Conservation (phyloP, 805 yeast species). For the Blastobotrys parvus region DNA sequence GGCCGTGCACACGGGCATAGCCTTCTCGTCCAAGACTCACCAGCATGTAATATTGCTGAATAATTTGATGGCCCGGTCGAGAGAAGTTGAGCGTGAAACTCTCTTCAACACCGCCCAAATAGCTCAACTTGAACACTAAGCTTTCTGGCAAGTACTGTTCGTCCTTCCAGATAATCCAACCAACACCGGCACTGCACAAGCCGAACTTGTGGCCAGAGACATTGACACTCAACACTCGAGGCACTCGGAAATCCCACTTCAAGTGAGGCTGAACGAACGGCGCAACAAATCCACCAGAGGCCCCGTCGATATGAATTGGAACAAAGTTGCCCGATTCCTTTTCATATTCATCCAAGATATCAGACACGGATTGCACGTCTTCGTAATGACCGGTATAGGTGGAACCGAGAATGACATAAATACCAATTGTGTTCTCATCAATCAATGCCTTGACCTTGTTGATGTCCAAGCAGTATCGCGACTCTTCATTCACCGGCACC, state of each 20-base stretch:
- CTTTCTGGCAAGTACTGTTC: constrained; percentile 55
- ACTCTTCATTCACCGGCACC: constrained; percentile 52
- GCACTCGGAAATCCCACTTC: constrained; percentile 75
- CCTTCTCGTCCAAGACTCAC: constrained; percentile 65
- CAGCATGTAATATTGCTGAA: constrained; percentile 80
- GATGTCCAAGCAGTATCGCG: constrained; percentile 59
- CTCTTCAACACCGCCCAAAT: constrained; percentile 83
- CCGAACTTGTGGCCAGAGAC: constrained; percentile 94
- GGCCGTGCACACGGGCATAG: constrained; percentile 51
- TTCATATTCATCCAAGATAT: constrained; percentile 64
- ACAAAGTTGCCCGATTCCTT: constrained; percentile 55
- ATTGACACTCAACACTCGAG: constrained; percentile 76
- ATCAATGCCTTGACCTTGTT: constrained; percentile 50
- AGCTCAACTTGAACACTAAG: constrained; percentile 68
- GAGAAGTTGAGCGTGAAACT: constrained; percentile 83
- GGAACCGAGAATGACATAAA: constrained; percentile 80
- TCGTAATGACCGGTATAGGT: constrained; percentile 93
- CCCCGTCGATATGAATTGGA: constrained; percentile 91
- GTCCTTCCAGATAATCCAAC: constrained; percentile 85
- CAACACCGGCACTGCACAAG: constrained; percentile 80
- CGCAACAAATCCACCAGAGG: constrained; percentile 83
- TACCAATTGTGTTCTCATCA: constrained; percentile 91
- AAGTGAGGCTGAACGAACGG: constrained; percentile 72
- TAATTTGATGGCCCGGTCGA: constrained; percentile 85
- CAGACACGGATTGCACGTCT: constrained; percentile 51